These are phyloP conservation scores for Neonectria neomacrospora DNA, from an alignment of 2,329 filamentous ascomycete genomes.

Conservation along the genomic window DNA sequence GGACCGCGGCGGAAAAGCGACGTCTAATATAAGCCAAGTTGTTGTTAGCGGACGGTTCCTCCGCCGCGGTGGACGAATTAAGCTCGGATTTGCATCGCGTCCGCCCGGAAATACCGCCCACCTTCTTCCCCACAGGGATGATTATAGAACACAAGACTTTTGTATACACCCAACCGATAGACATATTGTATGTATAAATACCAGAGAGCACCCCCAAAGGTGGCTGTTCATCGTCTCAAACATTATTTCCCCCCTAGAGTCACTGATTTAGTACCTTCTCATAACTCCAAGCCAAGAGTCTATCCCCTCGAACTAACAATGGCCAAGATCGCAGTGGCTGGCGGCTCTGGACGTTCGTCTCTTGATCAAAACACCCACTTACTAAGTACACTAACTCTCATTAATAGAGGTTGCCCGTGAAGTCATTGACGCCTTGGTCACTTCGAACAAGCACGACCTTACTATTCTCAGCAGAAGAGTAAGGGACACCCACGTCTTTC, in stretches of 20 bases:
- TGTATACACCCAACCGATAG: no score
- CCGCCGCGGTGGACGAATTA: background rate
- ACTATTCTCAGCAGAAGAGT: background rate
- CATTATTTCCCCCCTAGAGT: background rate
- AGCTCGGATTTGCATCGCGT: background rate
- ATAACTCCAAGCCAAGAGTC: background rate
- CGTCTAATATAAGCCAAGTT: background rate
- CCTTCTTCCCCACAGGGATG: no score
- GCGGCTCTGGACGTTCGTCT: background rate
- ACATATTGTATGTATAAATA: background rate
- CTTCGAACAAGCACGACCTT: background rate
- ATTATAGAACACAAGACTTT: no score
- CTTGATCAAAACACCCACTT: background rate
- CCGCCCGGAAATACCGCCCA: no score
- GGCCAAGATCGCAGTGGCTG: background rate
- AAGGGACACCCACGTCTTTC: background rate
- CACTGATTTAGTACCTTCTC: background rate
- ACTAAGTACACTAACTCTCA: background rate
- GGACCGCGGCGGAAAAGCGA: background rate
- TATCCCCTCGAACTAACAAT: background rate
- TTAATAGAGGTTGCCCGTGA: constrained; percentile 62
- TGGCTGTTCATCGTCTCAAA: background rate
- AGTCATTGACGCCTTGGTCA: background rate
- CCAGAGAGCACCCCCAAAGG: background rate
- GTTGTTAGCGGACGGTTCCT: background rate